phyloP scores from a whole-genome alignment of 1,284 basidiomycete genomes.

The Ganoderma resinaceum region DNA sequence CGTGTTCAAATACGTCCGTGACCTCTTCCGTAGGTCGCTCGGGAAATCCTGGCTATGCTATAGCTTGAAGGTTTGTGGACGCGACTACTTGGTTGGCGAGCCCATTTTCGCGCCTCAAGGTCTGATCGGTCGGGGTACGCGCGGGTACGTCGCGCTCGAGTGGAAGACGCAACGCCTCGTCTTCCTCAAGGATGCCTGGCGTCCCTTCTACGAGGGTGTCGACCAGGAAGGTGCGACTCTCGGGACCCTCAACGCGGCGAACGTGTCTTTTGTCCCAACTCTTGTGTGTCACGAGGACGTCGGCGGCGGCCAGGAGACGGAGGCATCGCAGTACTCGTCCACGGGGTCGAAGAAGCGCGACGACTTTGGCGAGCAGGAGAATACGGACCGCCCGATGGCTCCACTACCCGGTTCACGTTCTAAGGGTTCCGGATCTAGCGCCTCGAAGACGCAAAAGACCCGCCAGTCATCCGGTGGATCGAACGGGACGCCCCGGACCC shows the following conservation, averaged over 20 bases:
- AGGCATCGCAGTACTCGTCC: neutral
- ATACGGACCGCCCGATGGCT: neutral
- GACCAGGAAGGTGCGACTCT: neutral
- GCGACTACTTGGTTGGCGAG: neutral
- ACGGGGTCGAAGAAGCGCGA: neutral
- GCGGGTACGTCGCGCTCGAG: slow-evolving; percentile 8
- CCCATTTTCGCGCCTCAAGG: neutral
- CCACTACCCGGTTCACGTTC: neutral
- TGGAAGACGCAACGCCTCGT: slow-evolving; percentile 11
- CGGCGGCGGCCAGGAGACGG: neutral
- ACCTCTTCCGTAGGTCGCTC: slow-evolving; percentile 16
- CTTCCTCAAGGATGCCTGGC: slow-evolving; percentile 16
- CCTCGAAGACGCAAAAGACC: neutral
- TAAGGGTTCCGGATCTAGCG: neutral
- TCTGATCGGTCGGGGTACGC: slow-evolving; percentile 10
- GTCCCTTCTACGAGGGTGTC: neutral
- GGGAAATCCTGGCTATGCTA: slow-evolving; percentile 3
- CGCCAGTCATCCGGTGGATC: neutral
- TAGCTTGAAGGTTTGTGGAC: slow-evolving; percentile 5
- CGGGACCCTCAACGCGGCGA: neutral
- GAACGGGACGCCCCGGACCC: neutral
- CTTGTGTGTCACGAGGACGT: slow-evolving; percentile 1
- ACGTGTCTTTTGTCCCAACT: neutral
- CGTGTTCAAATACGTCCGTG: slow-evolving; percentile 19
- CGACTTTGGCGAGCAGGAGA: neutral